Conservation (phyloP, 495 filamentous ascomycete genomes). For the Aspergillus kassunensis region DNA sequence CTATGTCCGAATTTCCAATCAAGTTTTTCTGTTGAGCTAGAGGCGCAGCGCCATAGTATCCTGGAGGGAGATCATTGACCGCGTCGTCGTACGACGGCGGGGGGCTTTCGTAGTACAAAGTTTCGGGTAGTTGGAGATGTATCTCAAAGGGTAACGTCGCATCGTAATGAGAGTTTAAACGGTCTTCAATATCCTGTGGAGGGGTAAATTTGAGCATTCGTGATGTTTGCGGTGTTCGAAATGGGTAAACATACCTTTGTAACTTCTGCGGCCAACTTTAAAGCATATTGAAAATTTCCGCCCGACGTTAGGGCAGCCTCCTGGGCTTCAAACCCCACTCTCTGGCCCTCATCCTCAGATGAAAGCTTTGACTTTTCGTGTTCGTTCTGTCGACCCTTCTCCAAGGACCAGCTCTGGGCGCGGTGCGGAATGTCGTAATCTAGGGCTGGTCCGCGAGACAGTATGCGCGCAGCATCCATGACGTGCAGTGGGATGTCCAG, state of each 20-base stretch:
- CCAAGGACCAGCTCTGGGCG: neutral
- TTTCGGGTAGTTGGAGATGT: constrained; percentile 13
- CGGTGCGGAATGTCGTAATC: neutral
- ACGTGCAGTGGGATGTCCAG: neutral
- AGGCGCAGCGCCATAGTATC: constrained; percentile 31
- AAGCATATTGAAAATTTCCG: neutral
- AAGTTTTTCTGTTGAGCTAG: constrained; percentile 25
- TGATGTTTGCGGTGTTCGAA: neutral
- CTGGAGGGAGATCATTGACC: constrained; percentile 39
- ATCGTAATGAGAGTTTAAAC: neutral
- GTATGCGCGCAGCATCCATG: constrained; percentile 15
- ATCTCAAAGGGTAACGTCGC: constrained; percentile 15
- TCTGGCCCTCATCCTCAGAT: neutral
- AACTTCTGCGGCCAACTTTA: neutral
- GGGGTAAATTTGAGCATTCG: neutral
- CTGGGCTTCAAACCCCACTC: neutral
- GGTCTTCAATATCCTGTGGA: neutral
- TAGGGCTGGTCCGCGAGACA: neutral
- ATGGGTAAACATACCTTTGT: neutral
- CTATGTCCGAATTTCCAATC: constrained; percentile 10
- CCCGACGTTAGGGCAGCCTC: neutral
- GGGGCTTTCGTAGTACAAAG: constrained; percentile 23
- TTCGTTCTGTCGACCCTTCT: neutral
- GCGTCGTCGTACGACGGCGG: constrained; percentile 46
- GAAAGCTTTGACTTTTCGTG: neutral